Conservation (phyloP, 164 flowering plant genomes). For the Stephania cephalantha region DNA sequence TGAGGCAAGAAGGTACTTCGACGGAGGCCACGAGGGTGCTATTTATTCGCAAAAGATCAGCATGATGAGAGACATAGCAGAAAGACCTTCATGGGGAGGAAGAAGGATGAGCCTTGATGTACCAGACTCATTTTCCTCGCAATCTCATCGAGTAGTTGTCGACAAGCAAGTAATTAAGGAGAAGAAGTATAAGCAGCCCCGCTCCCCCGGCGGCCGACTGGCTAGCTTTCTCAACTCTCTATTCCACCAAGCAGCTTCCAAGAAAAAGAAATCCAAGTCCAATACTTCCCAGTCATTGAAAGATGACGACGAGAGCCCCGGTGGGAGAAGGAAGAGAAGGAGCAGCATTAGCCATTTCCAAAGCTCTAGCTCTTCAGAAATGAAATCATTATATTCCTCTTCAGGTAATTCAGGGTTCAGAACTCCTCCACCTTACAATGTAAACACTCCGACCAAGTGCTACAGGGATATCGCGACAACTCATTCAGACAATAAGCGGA, state of each 20-base stretch:
- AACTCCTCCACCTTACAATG: constrained; percentile 46
- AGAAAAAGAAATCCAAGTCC: constrained; percentile 63
- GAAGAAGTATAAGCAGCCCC: constrained; percentile 58
- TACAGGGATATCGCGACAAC: constrained; percentile 32
- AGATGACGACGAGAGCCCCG: constrained; percentile 50
- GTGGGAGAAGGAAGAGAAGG: constrained; percentile 41
- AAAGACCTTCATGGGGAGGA: constrained; percentile 30
- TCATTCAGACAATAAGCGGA: constrained; percentile 32
- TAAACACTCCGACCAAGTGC: constrained; percentile 36
- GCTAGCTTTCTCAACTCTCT: constrained; percentile 65
- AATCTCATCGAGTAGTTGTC: constrained; percentile 7
- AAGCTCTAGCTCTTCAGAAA: constrained; percentile 8
- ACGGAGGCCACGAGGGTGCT: constrained; percentile 37
- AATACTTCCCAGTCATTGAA: constrained; percentile 32
- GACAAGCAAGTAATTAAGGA: constrained; percentile 34
- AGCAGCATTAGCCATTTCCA: constrained; percentile 36
- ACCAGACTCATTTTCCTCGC: constrained; percentile 23
- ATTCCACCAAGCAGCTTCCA: constrained; percentile 56
- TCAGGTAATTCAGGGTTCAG: constrained; percentile 44
- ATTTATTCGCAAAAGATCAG: constrained; percentile 11
- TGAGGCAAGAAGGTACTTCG: constrained; percentile 79
- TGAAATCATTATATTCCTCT: constrained; percentile 26
- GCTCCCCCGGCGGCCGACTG: constrained; percentile 78
- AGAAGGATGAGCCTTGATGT: constrained; percentile 66
- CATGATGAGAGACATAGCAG: constrained; percentile 25